Conservation (phyloP, 2,329 filamentous ascomycete genomes). For the Byssochlamys sp. region DNA sequence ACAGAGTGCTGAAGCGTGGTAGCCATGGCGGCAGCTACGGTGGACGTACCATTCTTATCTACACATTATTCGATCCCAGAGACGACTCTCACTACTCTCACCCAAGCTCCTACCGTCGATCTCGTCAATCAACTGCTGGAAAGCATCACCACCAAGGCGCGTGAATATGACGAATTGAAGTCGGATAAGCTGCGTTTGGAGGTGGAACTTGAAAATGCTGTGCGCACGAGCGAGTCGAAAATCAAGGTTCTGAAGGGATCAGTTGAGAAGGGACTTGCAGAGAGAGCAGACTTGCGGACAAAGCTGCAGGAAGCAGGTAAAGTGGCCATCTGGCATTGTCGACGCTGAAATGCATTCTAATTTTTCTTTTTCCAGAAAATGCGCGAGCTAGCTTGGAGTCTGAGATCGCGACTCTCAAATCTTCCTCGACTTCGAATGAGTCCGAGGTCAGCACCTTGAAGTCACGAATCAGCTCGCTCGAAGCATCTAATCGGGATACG, state of each 20-base stretch:
- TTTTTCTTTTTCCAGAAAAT: constrained; percentile 51
- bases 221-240: constrained; percentile 73
- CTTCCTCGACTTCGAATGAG: constrained; percentile 56
- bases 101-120: constrained; percentile 58
- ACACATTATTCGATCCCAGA: constrained; percentile 50
- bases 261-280: constrained; percentile 72
- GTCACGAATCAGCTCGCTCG: constrained; percentile 73
- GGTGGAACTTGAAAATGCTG: constrained; percentile 84
- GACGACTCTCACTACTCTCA: constrained; percentile 45
- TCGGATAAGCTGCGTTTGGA: constrained; percentile 81
- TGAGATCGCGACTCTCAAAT: constrained; percentile 68
- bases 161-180: constrained; percentile 69
- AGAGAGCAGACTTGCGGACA: constrained; percentile 69
- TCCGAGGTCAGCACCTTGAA: constrained; percentile 67
- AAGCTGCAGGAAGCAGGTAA: constrained; percentile 76
- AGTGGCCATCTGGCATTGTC: not conserved
- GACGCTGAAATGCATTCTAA: constrained; percentile 4
- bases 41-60: constrained; percentile 52
- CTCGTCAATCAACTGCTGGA: constrained; percentile 66
- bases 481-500: constrained; percentile 85
- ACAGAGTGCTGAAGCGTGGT: not conserved
- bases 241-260: constrained; percentile 71
- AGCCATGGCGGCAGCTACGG: constrained; percentile 45
- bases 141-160: constrained; percentile 67
- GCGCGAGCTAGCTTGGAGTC: constrained; percentile 65